A percentile compares a stretch with the other conserved stretches of the same genome.
Conservation (phyloP, 2,329 filamentous ascomycete genomes). For the Aspergillus niger region DNA sequence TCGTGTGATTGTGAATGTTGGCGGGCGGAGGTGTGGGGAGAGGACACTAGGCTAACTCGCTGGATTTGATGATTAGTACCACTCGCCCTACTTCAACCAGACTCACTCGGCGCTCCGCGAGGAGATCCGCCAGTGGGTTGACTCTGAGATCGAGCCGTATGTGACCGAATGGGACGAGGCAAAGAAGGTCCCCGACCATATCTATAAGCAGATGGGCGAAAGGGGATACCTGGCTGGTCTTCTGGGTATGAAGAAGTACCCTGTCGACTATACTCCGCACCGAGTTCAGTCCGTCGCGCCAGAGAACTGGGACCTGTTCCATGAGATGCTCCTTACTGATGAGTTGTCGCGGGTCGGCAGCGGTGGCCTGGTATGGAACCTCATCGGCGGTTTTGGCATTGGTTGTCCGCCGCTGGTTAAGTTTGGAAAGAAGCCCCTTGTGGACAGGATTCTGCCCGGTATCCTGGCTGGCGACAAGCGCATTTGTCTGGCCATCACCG, state of each 20-base stretch:
- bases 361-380: constrained; percentile 94
- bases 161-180: constrained; percentile 97
- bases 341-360: constrained; percentile 87
- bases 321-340: constrained; percentile 93
- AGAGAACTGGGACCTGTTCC: constrained; percentile 97
- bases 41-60: constrained; percentile 9
- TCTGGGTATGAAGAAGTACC: constrained; percentile 73
- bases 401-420: constrained; percentile 89
- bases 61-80: constrained; percentile 63
- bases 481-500: constrained; percentile 95
- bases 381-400: constrained; percentile 95
- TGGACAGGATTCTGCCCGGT: constrained; percentile 83
- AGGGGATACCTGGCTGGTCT: constrained; percentile 90
- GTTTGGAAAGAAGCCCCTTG: constrained; percentile 81
- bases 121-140: constrained; percentile 91
- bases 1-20: neutral
- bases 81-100: constrained; percentile 96
- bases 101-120: constrained; percentile 86
- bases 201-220: constrained; percentile 95
- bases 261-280: constrained; percentile 70
- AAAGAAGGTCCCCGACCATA: constrained; percentile 80
- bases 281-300: constrained; percentile 74
- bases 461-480: constrained; percentile 92
- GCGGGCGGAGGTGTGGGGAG: neutral
- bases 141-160: constrained; percentile 83